Evolutionary conservation across 1,284 basidiomycete species (phyloP), one percentile per base, ranked within the genome.

Genomic region (Phellopilus nigrolimitatus): DNA sequence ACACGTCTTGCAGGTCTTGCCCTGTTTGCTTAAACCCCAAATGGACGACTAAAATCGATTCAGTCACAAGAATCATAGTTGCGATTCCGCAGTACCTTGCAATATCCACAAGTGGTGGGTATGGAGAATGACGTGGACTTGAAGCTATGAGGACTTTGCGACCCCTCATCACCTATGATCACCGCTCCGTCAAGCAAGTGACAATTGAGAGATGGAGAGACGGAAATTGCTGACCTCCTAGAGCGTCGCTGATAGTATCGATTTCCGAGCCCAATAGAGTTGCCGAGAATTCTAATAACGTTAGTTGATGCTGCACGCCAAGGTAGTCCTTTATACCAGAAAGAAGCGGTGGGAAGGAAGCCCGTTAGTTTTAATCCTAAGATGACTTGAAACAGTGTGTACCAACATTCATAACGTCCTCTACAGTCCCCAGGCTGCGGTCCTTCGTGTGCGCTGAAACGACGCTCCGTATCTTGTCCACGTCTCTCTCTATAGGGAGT

Each of bases 71-170:
- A 42, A 24, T 39, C n/a, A n/a, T n/a, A n/a, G n/a, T n/a, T n/a
- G 24, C 6, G 27, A 25, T 28, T 30, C 30, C 15, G 39, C 12
- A 57, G 38, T 59, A 85, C 87, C 75, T 86, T 83, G 71, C 89
- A 92, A 60, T 88, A 88, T 10, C 76, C 82, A 58, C 90, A 92
- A 41, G 78, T 73, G 2, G 86, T 85, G 3, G 89, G 89, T 45
- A 91, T 90, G 17, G 88, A 88, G 65, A 92, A 92, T 2, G 83
- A 80, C 2, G 86, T 81, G 56, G 82, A 81, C 67, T 91, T 92
- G 73, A 91, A 92, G 10, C 76, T 72, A 65, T 91, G 89, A 1
- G 85, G 88, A 49, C 68, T 72, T 62, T 80, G 77, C 19, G 70
- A 75, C 25, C 88, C 89, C 60, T 82, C 75, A 59, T 91, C 89